A percentile compares a stretch with the other conserved stretches of the same genome.
phyloP scores from a whole-genome alignment of 805 yeast species.

The Wickerhamomyces ciferrii region DNA sequence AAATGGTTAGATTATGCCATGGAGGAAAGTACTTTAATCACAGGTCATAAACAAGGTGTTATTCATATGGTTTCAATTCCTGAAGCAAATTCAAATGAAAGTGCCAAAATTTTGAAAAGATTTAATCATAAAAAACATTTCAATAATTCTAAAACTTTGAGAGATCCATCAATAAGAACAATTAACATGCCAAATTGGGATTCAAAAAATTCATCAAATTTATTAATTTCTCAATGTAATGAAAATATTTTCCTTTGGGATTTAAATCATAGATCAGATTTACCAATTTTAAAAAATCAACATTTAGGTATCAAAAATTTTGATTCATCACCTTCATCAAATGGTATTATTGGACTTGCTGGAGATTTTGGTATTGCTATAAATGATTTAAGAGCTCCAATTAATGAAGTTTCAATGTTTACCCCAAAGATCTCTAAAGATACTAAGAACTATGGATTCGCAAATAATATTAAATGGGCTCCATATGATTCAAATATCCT shows the following conservation, averaged over 20 bases:
- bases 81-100: slow-evolving; percentile 35
- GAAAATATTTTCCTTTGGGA: slow-evolving; percentile 80
- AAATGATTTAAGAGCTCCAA: slow-evolving; percentile 54
- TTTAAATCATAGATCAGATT: slow-evolving; percentile 45
- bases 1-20: slow-evolving; percentile 43
- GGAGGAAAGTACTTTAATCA: slow-evolving; percentile 37
- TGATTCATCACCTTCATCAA: slow-evolving; percentile 40
- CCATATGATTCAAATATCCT: slow-evolving; percentile 52
- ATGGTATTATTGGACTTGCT: slow-evolving; percentile 55
- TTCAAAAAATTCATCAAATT: slow-evolving; percentile 26
- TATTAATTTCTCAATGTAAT: slow-evolving; percentile 58
- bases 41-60: slow-evolving; percentile 76
- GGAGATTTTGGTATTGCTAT: slow-evolving; percentile 73
- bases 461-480: slow-evolving; percentile 58
- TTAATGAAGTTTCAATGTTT: slow-evolving; percentile 29
- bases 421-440: slow-evolving; percentile 35
- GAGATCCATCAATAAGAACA: slow-evolving; percentile 11
- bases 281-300: slow-evolving; percentile 51
- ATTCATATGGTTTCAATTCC: slow-evolving; percentile 73
- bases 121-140: slow-evolving; percentile 76
- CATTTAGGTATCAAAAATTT: slow-evolving; percentile 46
- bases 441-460: slow-evolving; percentile 11
- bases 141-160: slow-evolving; percentile 18
- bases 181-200: slow-evolving; percentile 16
- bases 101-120: slow-evolving; percentile 72